Base-by-base conservation (phyloP, 2,329 filamentous ascomycete genomes). In the Clathrospora elynae region DNA sequence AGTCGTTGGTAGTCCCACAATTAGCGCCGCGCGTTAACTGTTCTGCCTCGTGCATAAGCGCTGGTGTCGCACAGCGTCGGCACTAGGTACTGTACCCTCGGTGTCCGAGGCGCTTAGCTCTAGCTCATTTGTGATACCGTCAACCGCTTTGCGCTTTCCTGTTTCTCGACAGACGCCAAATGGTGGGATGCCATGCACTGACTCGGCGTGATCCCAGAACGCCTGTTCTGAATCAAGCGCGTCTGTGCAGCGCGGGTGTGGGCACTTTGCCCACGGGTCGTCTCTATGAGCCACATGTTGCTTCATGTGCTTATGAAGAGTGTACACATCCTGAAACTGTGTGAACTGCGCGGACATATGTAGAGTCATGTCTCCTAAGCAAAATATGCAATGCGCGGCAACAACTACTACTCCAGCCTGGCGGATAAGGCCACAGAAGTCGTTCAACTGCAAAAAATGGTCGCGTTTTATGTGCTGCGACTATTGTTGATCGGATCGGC, bases 121-220 rank as follows among this genome's bases (percentile, higher is more conserved):
- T 23, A n/a, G n/a, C n/a, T n/a, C n/a, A n/a, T n/a, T n/a, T n/a
- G n/a, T n/a, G n/a, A n/a, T n/a, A n/a, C n/a, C n/a, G n/a, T 25
- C 22, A 3, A 3, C 10, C 14, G 22, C 10, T 16, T 35, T 35
- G 22, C 33, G 33, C 33, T 35, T 35, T 10, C 23, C 16, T 1
- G 33, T 14, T 13, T 7, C 6, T 26, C 7, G 16, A 14, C 23
- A 16, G 26, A 23, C 22, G 23, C 33, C 16, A 23, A 26, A 35
- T 12, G 23, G 33, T 11, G 33, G 23, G 11, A 35, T 35, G 10
- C 33, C n/a, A 28, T 35, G 16, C 6, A 35, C 33, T 13, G n/a
- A 10, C 19, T 26, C 23, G 8, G 33, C 33, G 11, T 35, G 23
- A 11, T 3, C 6, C 23, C 5, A 26, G 11, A 35, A 35, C 10